A percentile compares a stretch with the other conserved stretches of the same genome.
Conservation (phyloP, 2,329 filamentous ascomycete species). For the Drechslerella coelobrocha region DNA sequence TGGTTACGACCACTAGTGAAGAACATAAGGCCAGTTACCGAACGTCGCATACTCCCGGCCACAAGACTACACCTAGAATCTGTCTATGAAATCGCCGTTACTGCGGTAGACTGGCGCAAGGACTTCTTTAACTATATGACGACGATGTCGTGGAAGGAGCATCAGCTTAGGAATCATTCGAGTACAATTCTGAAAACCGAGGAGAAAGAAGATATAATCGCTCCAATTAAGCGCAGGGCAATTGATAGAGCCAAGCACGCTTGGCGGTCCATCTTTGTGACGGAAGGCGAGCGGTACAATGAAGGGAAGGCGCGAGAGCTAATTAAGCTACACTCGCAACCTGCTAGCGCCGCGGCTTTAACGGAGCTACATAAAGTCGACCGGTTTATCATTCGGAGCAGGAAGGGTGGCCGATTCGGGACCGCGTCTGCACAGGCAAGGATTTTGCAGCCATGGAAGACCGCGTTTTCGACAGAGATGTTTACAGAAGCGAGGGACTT, state of each 20-base stretch:
- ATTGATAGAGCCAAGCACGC: constrained; percentile 38
- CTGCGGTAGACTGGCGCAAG: constrained; percentile 36
- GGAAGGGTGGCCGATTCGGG: constrained; percentile 37
- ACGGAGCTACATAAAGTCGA: constrained; percentile 41
- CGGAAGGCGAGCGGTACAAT: constrained; percentile 37
- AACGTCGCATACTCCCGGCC: constrained; percentile 28
- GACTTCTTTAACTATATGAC: constrained; percentile 47
- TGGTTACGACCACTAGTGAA: constrained; percentile 40
- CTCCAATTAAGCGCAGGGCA: constrained; percentile 10
- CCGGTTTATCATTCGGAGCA: constrained; percentile 36
- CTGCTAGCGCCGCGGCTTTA: constrained; percentile 21
- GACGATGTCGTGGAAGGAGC: constrained; percentile 49
- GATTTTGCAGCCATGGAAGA: constrained; percentile 41
- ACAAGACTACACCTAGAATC: constrained; percentile 11
- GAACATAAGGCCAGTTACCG: constrained; percentile 31
- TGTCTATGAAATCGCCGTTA: constrained; percentile 18
- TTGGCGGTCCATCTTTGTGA: constrained; percentile 42
- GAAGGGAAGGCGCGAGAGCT: constrained; percentile 30
- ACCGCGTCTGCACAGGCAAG: constrained; percentile 46
- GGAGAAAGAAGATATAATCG: constrained; percentile 10
- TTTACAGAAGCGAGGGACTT: constrained; percentile 39
- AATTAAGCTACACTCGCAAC: constrained; percentile 32
- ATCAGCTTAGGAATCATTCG: constrained; percentile 45
- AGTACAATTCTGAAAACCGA: constrained; percentile 11
- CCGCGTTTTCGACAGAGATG: constrained; percentile 23